Conservation (phyloP, 2,329 filamentous ascomycete genomes). For the Byssothecium circinans region DNA sequence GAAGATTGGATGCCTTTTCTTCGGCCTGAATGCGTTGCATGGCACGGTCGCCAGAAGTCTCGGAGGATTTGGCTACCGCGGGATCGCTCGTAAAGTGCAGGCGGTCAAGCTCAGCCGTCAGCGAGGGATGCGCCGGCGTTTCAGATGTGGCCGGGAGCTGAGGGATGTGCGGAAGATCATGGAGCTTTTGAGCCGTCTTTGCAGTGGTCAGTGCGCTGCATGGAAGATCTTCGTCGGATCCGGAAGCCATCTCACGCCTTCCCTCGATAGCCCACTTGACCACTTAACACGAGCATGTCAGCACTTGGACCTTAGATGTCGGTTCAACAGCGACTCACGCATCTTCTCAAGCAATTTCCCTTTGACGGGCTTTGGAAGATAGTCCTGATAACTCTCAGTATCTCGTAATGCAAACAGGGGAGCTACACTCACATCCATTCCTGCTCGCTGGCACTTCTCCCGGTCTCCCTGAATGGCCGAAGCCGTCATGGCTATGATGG, state of each 20-base stretch:
- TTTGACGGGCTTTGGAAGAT: constrained; percentile 61
- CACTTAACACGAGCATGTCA: constrained; percentile 48
- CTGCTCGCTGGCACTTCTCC: constrained; percentile 71
- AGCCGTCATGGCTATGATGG: constrained; percentile 81
- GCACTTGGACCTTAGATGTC: constrained; percentile 18
- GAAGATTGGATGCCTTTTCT: constrained; percentile 56
- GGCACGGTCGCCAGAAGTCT: constrained; percentile 50
- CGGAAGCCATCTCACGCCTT: constrained; percentile 37
- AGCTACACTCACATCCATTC: constrained; percentile 63
- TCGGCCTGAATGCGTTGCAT: constrained; percentile 54
- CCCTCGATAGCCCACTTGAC: constrained; percentile 65
- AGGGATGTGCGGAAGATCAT: constrained; percentile 31
- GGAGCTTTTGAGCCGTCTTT: constrained; percentile 13
- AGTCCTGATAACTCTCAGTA: constrained; percentile 31
- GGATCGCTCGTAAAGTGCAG: constrained; percentile 41
- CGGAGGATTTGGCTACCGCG: constrained; percentile 44
- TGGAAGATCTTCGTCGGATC: constrained; percentile 33
- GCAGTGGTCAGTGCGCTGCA: constrained; percentile 17
- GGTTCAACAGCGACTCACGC: constrained; percentile 15
- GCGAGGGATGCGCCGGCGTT: constrained; percentile 36
- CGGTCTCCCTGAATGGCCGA: constrained; percentile 75
- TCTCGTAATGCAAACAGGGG: constrained; percentile 10
- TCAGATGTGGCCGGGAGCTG: constrained; percentile 31
- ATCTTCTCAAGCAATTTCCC: constrained; percentile 65
- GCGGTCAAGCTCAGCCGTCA: constrained; percentile 42